Evolutionary conservation across 2,329 filamentous ascomycete species (phyloP), one percentile per base, ranked within the genome.

Genomic region (Colletotrichum cereale): DNA sequence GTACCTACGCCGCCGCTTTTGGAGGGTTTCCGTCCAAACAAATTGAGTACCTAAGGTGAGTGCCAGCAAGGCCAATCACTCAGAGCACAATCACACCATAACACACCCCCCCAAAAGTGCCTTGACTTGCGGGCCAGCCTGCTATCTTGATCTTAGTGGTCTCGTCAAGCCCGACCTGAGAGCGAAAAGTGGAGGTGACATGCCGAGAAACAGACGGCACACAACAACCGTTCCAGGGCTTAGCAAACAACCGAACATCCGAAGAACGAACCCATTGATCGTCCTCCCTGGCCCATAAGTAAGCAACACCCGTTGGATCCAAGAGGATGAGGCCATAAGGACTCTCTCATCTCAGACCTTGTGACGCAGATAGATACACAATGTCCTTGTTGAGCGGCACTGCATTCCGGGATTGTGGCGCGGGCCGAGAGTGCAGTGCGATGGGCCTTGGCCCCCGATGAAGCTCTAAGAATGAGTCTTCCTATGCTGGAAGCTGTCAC

Each of bases 181-280:
- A 31, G 24, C 21, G 42, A 26, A 44, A 60, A 36, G 58, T 38
- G 42, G 42, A 31, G 26, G 29, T 21, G 58, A 29, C 6, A 24
- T 21, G 58, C 58, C 58, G 42, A 50, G 58, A 62, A 48, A 62
- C 26, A 4, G 42, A 36, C 58, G 58, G 58, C 58, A 62, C 58
- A 24, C 21, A 62, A 34, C 29, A 44, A 36, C 58, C 42, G 58
- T 48, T 42, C 21, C 47, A 36, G 21, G 58, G 29, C 58, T 48
- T 42, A 50, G 42, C 21, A 62, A 36, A 36, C 16, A 36, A 50
- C 56, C 56, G 38, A 47, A 26, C 38, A 34, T 47, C 18, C 18
- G 26, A 40, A 57, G n/a, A n/a, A 55, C 6, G 12, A 44, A 44
- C 24, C 3, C 55, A n/a, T 29, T 24, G 8, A 21, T 56, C 31